A percentile compares a stretch with the other conserved stretches of the same genome.
Evolutionary conservation across 2,329 filamentous ascomycete genomes (phyloP).

Genomic region (Alternaria panax): DNA sequence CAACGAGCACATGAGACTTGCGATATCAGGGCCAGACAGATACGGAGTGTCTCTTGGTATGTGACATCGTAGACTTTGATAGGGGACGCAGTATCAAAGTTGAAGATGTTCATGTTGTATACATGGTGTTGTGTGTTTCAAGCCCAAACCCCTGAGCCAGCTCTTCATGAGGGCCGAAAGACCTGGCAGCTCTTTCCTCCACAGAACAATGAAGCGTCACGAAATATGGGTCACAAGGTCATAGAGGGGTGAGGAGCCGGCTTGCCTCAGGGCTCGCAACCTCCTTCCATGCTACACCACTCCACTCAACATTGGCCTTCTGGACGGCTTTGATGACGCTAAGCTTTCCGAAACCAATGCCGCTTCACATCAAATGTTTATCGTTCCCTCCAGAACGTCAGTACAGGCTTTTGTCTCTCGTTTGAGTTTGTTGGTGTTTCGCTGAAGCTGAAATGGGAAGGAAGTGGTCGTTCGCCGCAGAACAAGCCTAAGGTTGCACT

Average conservation of each 20-base stretch:
- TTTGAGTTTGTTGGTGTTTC: background rate
- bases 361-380: background rate
- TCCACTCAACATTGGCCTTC: background rate
- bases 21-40: background rate
- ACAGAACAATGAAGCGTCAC: background rate
- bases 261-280: background rate
- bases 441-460: background rate
- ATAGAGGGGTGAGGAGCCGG: background rate
- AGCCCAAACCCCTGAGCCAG: background rate
- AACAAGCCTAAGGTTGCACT: background rate
- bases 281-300: background rate
- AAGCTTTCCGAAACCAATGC: background rate
- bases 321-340: background rate
- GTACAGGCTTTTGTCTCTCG: background rate
- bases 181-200: conserved; percentile 1
- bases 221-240: background rate
- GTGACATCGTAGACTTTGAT: conserved; percentile 10
- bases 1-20: background rate
- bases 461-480: background rate
- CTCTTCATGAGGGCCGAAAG: background rate
- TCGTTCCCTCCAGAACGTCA: background rate
- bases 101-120: conserved; percentile 6
- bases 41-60: background rate
- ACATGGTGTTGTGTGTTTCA: background rate
- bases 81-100: conserved; percentile 8